Base-by-base conservation (phyloP, 2,329 filamentous ascomycete species). In the Blastomyces silverae region DNA sequence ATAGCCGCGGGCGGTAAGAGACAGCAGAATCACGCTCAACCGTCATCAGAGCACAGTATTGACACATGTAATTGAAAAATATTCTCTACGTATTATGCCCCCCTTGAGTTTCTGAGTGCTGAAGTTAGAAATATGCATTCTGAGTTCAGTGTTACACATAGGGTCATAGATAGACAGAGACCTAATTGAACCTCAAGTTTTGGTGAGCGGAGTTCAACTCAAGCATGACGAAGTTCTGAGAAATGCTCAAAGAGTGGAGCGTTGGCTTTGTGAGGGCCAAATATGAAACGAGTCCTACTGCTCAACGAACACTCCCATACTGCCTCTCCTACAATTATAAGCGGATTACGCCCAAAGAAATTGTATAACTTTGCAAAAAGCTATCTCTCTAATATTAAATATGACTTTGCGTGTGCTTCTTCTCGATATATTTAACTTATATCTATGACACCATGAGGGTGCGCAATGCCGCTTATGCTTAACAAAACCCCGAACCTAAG, bases 1-100 rank as follows among this genome's bases (percentile, higher is more conserved):
- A 8, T 50, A 46, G 59, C 59, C 57, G 59, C 59, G 25, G 44
- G 59, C 59, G 59, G 59, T 61, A 37, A 50, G 13, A 2, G 25
- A 28, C 17, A 44, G 59, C 59, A 61, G 44, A 61, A 61, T 39
- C 15, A 5, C 7, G 55, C 34, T 57, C 44, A 48, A 10, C 7
- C 2, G 2, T 13, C 2, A n/a, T n/a, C n/a, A n/a, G n/a, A n/a
- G n/a, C 46, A 20, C 5, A 46, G 44, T 8, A 10, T 22, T 22
- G 20, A 8, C 17, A 37, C 3, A 37, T 28, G 2, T 39, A 39
- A 39, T n/a, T n/a, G n/a, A 39, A 37, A 10, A 13, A 39, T 11
- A 39, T 39, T 39, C 2, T 39, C 7, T 39, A 39, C 37, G 37
- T 39, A 13, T 2, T 13, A 39, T 39, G 37, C 10, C 2, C 1